A percentile compares a stretch with the other conserved stretches of the same genome.
Conservation (phyloP, 345 rosid species). For the Erysimum cheiranthoides region DNA sequence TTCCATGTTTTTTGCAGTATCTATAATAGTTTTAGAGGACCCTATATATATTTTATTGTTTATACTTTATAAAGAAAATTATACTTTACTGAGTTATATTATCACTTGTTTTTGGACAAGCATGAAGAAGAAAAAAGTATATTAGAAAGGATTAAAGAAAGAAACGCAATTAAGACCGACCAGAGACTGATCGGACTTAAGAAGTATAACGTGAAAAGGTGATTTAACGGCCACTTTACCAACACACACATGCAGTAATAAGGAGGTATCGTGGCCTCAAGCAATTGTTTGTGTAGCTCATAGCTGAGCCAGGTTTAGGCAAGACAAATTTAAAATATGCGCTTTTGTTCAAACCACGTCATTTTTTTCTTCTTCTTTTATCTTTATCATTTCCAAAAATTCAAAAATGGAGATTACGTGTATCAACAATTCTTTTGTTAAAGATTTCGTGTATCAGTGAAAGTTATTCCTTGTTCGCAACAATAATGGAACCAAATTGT, state of each 20-base stretch:
- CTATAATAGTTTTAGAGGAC: slow-evolving; percentile 14
- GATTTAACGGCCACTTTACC: not conserved
- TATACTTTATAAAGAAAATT: not conserved
- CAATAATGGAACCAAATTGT: not conserved
- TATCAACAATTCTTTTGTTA: too few species aligned
- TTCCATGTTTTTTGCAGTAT: not conserved
- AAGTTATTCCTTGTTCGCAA: not conserved
- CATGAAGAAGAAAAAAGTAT: not conserved
- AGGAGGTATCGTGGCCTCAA: not conserved
- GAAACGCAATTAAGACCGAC: too few species aligned
- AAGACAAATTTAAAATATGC: not conserved
- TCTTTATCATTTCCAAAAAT: not conserved
- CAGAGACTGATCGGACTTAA: slow-evolving; percentile 1
- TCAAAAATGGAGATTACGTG: not conserved
- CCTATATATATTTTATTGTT: not conserved
- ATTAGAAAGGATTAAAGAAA: too few species aligned
- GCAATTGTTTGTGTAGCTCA: not conserved
- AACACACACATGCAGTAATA: not conserved
- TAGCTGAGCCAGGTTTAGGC: not conserved
- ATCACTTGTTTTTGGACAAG: slow-evolving; percentile 25
- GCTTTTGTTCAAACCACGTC: not conserved
- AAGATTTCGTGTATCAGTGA: not conserved
- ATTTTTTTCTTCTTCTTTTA: not conserved
- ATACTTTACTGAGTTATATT: slow-evolving; percentile 3
- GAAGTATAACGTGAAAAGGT: not conserved